Evolutionary conservation across 257 asterid species (phyloP).

Genomic region (Scutellaria minor): DNA sequence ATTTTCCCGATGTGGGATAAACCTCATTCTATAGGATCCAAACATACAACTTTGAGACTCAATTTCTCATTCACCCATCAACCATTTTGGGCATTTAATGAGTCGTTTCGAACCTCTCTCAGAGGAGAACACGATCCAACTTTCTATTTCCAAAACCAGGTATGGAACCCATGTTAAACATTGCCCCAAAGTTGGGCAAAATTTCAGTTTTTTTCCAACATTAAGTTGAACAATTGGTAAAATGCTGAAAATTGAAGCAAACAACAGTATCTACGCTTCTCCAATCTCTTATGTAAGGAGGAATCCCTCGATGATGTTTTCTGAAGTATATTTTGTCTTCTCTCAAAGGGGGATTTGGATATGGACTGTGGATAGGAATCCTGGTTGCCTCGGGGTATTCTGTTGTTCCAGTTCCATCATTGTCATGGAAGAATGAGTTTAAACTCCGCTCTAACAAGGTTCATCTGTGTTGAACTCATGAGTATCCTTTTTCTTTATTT

Average conservation of each 20-base stretch:
- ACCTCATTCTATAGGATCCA: too few species aligned
- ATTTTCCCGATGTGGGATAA: too few species aligned
- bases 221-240: not conserved
- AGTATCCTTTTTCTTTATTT: slow-evolving; percentile 3
- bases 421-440: slow-evolving; percentile 73
- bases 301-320: slow-evolving; percentile 15
- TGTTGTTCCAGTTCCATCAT: slow-evolving; percentile 81
- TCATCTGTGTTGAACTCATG: slow-evolving; percentile 25
- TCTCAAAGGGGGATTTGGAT: slow-evolving; percentile 86
- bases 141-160: too few species aligned
- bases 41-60: too few species aligned
- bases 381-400: slow-evolving; percentile 83
- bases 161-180: too few species aligned
- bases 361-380: slow-evolving; percentile 87
- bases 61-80: too few species aligned
- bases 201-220: too few species aligned
- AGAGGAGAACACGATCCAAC: too few species aligned
- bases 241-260: not conserved
- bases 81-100: too few species aligned
- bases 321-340: slow-evolving; percentile 27
- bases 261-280: not conserved
- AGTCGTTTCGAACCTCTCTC: too few species aligned
- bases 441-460: slow-evolving; percentile 72
- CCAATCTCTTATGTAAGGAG: not conserved
- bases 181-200: too few species aligned